Conservation (phyloP, 2,329 filamentous ascomycete species). For the Trichoderma endophyticum region DNA sequence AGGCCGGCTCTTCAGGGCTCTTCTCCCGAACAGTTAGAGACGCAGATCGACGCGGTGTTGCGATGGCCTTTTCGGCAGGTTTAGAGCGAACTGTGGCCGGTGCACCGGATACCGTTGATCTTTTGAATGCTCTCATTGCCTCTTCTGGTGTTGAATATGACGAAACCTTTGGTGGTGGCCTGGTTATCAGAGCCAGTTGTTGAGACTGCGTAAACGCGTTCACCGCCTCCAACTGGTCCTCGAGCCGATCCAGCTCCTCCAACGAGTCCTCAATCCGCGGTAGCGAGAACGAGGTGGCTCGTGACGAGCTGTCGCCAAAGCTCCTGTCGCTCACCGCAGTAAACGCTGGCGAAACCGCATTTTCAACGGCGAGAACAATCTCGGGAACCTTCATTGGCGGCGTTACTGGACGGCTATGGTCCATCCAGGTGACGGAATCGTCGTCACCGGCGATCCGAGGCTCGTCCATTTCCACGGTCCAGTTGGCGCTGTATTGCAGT, state of each 20-base stretch:
- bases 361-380: slow-evolving; percentile 31
- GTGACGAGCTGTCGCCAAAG: slow-evolving; percentile 35
- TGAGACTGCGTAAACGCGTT: slow-evolving; percentile 37
- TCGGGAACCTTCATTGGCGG: slow-evolving; percentile 31
- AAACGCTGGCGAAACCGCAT: slow-evolving; percentile 34
- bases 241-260: slow-evolving; percentile 59
- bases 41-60: slow-evolving; percentile 41
- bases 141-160: background rate
- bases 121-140: slow-evolving; percentile 23
- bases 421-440: slow-evolving; percentile 26
- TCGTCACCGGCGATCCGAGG: slow-evolving; percentile 19
- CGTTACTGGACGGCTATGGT: slow-evolving; percentile 25
- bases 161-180: background rate
- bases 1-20: slow-evolving; percentile 21
- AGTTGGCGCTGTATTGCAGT: slow-evolving; percentile 30
- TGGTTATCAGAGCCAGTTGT: slow-evolving; percentile 32
- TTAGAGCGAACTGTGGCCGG: slow-evolving; percentile 44
- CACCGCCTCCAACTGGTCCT: slow-evolving; percentile 59
- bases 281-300: slow-evolving; percentile 33
- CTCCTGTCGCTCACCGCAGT: slow-evolving; percentile 33
- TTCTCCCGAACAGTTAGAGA: slow-evolving; percentile 39
- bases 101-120: slow-evolving; percentile 31
- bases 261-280: slow-evolving; percentile 62
- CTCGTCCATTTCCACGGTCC: slow-evolving; percentile 21
- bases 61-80: slow-evolving; percentile 34